Evolutionary conservation across 768 basidiomycete species (phyloP), one percentile per base, ranked within the genome.

Genomic region (Russula abietina): DNA sequence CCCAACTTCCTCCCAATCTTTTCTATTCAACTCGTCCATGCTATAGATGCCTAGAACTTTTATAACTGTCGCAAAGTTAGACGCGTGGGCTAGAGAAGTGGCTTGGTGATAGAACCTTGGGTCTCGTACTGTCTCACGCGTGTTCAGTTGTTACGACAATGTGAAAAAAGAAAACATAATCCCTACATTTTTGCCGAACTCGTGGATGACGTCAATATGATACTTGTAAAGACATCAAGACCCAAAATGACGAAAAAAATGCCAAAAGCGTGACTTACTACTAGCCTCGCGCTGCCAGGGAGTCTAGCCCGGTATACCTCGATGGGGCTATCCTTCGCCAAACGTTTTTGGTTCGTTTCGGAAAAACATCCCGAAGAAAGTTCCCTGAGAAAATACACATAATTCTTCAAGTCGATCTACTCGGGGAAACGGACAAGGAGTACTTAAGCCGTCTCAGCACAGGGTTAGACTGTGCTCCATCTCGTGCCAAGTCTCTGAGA

Each of bases 281-380:
- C 64, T 1, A 67, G 43, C 26, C 66, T 59, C 17, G 22, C 14
- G 9, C 50, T 60, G 6, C 66, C 66, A 0, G 66, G 66, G 12
- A 67, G 59, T 59, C 64, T 53, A 14, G 64, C 66, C 19, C 55
- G 43, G 12, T 55, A 67, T 16, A 67, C 61, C 6, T 65, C 64
- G 9, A 67, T 32, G 0, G 59, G 66, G 17, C 60, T 66, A 43
- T 66, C 46, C 24, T 17, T 61, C 3, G 66, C 58, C 30, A 67
- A 36, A 4, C 38, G 41, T 43, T 41, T 65, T 30, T 65, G 64
- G 1, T 67, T 67, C 3, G 60, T 57, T 28, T 59, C 19, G 9
- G 64, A 66, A 38, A 38, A 67, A 33, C 26, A 59, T 0, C 65
- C 65, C 12, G 30, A 36, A 11, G 64, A 65, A 22, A 67, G 58